phyloP scores from a whole-genome alignment of 164 flowering plant genomes.

The Pachysandra terminalis region DNA sequence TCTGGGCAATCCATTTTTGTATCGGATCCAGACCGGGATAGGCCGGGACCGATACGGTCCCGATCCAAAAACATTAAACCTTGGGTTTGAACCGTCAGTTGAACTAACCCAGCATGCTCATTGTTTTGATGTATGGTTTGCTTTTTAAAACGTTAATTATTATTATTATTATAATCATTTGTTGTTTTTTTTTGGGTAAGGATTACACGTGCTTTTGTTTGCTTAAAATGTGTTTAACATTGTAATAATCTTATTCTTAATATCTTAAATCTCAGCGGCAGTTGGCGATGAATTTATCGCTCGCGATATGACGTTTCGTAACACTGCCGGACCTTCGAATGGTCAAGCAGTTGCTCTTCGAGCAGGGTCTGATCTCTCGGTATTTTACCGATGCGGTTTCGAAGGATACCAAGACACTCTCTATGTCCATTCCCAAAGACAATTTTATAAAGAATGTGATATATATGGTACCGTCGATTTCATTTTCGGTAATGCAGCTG shows the following conservation, averaged over 20 bases:
- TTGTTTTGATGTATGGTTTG: too few species aligned
- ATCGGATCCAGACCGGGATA: too few species aligned
- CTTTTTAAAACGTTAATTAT: neutral
- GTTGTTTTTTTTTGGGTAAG: too few species aligned
- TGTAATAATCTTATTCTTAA: too few species aligned
- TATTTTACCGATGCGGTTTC: constrained; percentile 59
- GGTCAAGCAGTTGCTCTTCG: constrained; percentile 76
- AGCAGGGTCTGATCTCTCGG: constrained; percentile 59
- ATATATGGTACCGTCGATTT: constrained; percentile 72
- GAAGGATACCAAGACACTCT: constrained; percentile 81
- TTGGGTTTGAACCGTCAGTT: too few species aligned
- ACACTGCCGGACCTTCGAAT: constrained; percentile 60
- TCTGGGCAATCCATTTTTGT: too few species aligned
- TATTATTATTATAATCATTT: too few species aligned
- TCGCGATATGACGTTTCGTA: constrained; percentile 49
- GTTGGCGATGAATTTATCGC: constrained; percentile 35
- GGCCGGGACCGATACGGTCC: too few species aligned
- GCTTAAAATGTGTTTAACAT: neutral
- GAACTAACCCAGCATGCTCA: too few species aligned
- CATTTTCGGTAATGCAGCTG: constrained; percentile 77
- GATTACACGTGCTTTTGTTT: too few species aligned
- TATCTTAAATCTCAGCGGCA: constrained; percentile 16
- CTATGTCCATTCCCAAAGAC: constrained; percentile 58
- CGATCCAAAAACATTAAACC: too few species aligned
- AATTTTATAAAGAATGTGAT: constrained; percentile 64